Base-by-base conservation (phyloP, 208 protist species). In the Acanthamoeba lenticulata region DNA sequence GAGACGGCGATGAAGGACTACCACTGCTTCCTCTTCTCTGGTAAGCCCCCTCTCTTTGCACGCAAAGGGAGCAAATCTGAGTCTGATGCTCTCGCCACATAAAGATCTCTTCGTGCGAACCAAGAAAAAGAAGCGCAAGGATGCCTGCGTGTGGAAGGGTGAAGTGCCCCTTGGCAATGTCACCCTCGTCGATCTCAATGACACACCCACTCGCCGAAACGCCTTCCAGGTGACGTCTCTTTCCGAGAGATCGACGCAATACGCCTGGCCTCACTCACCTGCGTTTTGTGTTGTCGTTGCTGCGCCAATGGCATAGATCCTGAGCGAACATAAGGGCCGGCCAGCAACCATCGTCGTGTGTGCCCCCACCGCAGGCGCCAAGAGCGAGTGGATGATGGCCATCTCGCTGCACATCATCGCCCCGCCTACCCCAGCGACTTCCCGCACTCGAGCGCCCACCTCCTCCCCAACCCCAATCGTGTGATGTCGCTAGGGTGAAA, bases 1-100 rank as follows among this genome's bases (percentile, higher is more conserved):
- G 67, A 77, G 36, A 77, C 67, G 13, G 32, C 32, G 1, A 19
- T 17, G 67, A 77, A 77, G 38, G 67, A 77, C 32, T 77, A 36
- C 67, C 38, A 77, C 34, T 77, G 67, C 36, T 77, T 77, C 67
- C 67, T 77, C 67, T 77, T 77, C 67, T n/a, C n/a, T n/a, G n/a
- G n/a, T n/a, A n/a, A n/a, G n/a, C n/a, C n/a, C n/a, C n/a, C n/a
- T n/a, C n/a, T n/a, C n/a, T n/a, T n/a, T n/a, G n/a, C n/a, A n/a
- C n/a, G n/a, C n/a, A n/a, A n/a, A n/a, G n/a, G n/a, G n/a, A n/a
- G n/a, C n/a, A n/a, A n/a, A n/a, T n/a, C n/a, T n/a, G n/a, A n/a
- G n/a, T n/a, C n/a, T n/a, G n/a, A n/a, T n/a, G n/a, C n/a, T n/a
- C n/a, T n/a, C n/a, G n/a, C n/a, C n/a, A n/a, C n/a, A n/a, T n/a